Conservation (phyloP, 2,329 filamentous ascomycete species). For the Beauveria caledonica region DNA sequence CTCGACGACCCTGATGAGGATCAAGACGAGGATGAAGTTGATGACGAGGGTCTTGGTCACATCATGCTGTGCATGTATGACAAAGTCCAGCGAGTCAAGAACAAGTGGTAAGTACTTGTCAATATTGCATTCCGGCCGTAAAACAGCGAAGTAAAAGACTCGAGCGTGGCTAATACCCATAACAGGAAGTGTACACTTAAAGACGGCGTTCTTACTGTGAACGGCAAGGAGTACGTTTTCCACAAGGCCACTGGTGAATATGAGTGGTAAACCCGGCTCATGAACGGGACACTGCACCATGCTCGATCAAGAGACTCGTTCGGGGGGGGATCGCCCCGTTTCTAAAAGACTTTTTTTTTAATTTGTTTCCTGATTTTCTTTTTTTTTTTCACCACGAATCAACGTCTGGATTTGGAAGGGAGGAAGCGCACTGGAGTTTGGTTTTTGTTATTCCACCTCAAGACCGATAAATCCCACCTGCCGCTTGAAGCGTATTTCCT, state of each 20-base stretch:
- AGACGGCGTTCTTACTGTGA: conserved; percentile 88
- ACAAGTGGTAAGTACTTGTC: conserved; percentile 64
- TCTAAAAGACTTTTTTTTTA: not conserved
- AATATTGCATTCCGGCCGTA: too few relatives aligned
- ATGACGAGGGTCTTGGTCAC: conserved; percentile 73
- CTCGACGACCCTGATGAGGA: conserved; percentile 91
- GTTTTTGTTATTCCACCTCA: not conserved
- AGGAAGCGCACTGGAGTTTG: conserved; percentile 1
- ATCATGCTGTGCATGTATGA: conserved; percentile 99
- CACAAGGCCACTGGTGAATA: conserved; percentile 97
- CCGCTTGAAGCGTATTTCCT: too few relatives aligned
- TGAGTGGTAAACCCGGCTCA: conserved; percentile 65
- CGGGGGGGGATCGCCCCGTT: not conserved
- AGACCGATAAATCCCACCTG: not conserved
- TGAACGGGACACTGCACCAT: not conserved
- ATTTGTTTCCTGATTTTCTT: too few relatives aligned
- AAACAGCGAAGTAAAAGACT: too few relatives aligned
- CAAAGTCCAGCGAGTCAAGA: conserved; percentile 98
- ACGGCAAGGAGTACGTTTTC: conserved; percentile 94
- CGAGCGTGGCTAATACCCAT: conserved; percentile 8
- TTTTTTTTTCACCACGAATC: conserved; percentile 5
- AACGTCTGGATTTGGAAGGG: not conserved
- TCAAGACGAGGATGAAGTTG: conserved; percentile 73
- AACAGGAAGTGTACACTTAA: conserved; percentile 92
- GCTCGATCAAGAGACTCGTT: not conserved